Evolutionary conservation across 1,284 basidiomycete genomes (phyloP).

Genomic region (Irpex sp.): DNA sequence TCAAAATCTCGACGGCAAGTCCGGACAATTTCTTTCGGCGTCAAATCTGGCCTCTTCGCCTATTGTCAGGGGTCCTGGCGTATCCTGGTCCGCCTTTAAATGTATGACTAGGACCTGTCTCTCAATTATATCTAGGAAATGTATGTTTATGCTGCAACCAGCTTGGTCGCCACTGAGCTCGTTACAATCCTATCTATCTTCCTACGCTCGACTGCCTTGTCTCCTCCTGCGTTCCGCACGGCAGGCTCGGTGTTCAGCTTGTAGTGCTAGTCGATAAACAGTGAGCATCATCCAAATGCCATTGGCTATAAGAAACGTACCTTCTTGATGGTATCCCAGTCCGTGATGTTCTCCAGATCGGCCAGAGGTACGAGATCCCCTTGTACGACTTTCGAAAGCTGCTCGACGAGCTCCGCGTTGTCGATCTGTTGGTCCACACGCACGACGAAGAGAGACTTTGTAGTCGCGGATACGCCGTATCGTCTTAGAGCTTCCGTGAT

Average conservation of each 20-base stretch:
- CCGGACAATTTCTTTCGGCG: too few relatives aligned
- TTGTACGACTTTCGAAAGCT: slow-evolving; percentile 54
- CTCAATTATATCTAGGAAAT: too few relatives aligned
- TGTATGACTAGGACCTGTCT: too few relatives aligned
- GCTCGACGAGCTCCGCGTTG: slow-evolving; percentile 33
- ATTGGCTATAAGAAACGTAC: too few relatives aligned
- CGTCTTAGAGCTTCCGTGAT: slow-evolving; percentile 84
- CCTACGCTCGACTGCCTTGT: slow-evolving; percentile 36
- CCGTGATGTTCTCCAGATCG: slow-evolving; percentile 49
- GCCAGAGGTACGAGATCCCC: slow-evolving; percentile 50
- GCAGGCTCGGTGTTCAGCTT: slow-evolving; percentile 62
- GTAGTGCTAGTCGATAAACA: slow-evolving; percentile 51
- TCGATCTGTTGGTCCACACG: slow-evolving; percentile 44
- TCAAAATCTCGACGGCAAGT: too few relatives aligned
- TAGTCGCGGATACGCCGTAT: slow-evolving; percentile 75
- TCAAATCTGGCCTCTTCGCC: too few relatives aligned
- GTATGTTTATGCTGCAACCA: slow-evolving; percentile 45
- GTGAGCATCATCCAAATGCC: too few relatives aligned
- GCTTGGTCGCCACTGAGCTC: slow-evolving; percentile 81
- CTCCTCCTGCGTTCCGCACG: slow-evolving; percentile 36
- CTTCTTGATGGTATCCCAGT: slow-evolving; percentile 74
- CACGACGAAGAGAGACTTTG: slow-evolving; percentile 72
- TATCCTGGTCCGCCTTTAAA: too few relatives aligned
- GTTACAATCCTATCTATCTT: slow-evolving; percentile 65
- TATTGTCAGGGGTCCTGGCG: too few relatives aligned